Evolutionary conservation across 176 grass and related monocot genomes (phyloP), one percentile per base, ranked within the genome.

Genomic region (Carex myosuroides): DNA sequence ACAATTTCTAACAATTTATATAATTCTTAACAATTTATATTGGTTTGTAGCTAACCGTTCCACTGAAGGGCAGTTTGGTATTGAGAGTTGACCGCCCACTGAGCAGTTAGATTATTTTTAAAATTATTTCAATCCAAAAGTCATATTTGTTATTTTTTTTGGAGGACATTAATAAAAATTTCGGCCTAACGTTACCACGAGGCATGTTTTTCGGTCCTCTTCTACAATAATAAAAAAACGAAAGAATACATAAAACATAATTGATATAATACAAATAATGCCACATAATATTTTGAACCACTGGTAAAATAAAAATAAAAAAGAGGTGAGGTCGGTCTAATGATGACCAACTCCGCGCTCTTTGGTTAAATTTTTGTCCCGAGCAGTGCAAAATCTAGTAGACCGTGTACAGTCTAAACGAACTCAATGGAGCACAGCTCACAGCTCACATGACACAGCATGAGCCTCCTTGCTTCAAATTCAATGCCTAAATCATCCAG

Each of bases 361-460:
- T 57, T 56, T 71, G 17, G 42, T 14, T 29, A 9, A 70, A 70
- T 20, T n/a, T 75, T 56, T 78, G 73, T 78, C 52, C 21, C 70
- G 41, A 52, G 70, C 22, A 54, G 46, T 75, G 52, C 73, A 78
- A 78, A 78, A 78, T 56, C 73, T 78, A 78, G 73, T 78, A 78
- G 73, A 78, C 73, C 73, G 73, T 78, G 73, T 57, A 55, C 48
- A 57, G 44, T 76, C 72, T 20, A 46, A 71, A 74, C n/a, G 2
- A 46, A 52, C 48, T 56, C 73, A 18, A 78, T 78, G 73, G 73
- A 57, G 52, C 50, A 78, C 73, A 78, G 73, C 73, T 78, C 73
- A 78, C 73, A 17, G 21, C 13, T 48, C 73, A 56, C 73, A 56
- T 77, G 73, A 13, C 39, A 77, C 50, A 77, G 13, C 73, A 56